A percentile compares a stretch with the other conserved stretches of the same genome.
Evolutionary conservation across 371 early-diverging fungal genomes (phyloP).

Genomic region (Rhizopus microsporus): DNA sequence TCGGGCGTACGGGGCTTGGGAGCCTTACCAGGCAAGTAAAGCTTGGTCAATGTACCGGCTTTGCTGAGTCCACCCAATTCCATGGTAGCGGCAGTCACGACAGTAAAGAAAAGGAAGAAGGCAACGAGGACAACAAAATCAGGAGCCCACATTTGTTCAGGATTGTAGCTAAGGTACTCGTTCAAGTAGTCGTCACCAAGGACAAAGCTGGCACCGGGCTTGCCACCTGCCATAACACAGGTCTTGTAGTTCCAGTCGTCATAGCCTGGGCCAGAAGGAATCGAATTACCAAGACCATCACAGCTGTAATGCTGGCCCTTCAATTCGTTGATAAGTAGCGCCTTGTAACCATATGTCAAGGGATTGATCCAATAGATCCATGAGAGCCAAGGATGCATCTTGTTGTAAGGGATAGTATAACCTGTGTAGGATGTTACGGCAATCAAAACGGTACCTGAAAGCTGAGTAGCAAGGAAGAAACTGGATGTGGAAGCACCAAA

Average conservation of each 20-base stretch:
- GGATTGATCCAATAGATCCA: slow-evolving; percentile 75
- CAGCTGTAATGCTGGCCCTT: slow-evolving; percentile 34
- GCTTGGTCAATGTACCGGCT: slow-evolving; percentile 51
- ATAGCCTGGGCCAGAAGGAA: slow-evolving; percentile 45
- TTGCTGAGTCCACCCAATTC: slow-evolving; percentile 49
- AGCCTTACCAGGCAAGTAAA: slow-evolving; percentile 46
- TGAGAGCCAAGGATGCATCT: slow-evolving; percentile 70
- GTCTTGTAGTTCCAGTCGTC: slow-evolving; percentile 46
- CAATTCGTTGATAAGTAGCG: slow-evolving; percentile 66
- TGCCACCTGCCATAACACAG: slow-evolving; percentile 52
- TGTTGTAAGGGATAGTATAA: slow-evolving; percentile 58
- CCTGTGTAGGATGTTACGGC: slow-evolving; percentile 62
- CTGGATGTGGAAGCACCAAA: slow-evolving; percentile 58
- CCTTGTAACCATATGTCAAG: slow-evolving; percentile 64
- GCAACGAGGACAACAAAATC: slow-evolving; percentile 48
- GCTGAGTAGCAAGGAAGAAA: slow-evolving; percentile 56
- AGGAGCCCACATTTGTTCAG: slow-evolving; percentile 30
- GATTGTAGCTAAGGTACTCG: slow-evolving; percentile 29
- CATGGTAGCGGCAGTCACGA: slow-evolving; percentile 47
- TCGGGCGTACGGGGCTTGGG: slow-evolving; percentile 20
- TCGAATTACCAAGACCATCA: slow-evolving; percentile 33
- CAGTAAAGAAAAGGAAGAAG: slow-evolving; percentile 53
- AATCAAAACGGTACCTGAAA: slow-evolving; percentile 57
- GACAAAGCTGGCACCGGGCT: slow-evolving; percentile 44
- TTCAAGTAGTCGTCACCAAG: slow-evolving; percentile 55